Base-by-base conservation (phyloP, 2,329 filamentous ascomycete species). In the Septoria petroselini region DNA sequence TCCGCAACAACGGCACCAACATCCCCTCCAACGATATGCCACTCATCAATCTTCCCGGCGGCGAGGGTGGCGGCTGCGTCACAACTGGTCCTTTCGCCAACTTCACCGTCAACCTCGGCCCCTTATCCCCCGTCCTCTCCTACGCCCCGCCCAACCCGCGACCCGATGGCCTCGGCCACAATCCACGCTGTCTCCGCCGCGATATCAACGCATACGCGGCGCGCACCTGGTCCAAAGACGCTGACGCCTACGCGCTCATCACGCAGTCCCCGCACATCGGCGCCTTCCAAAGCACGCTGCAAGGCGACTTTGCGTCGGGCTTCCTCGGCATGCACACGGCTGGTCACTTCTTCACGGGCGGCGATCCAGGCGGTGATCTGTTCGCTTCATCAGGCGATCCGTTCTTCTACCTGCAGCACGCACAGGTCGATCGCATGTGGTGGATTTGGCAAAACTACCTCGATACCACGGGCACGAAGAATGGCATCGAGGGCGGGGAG, bases 51-150 rank as follows among this genome's bases (percentile, higher is more conserved):
- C 33, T 58, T 12, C 75, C 73, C 1, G 31, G 72, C 0, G 79
- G 76, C n/a, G 69, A 69, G 0, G 79, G 79, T 9, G 79, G 79
- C 29, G 79, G 79, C 2, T 82, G 78, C 60, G 69, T 83, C 2
- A 70, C 61, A 7, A 68, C 66, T 1, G 78, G 78, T 0, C 77
- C 77, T 0, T 79, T 80, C 64, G 41, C 65, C 35, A 58, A 65
- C 41, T 53, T 65, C 11, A 64, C 64, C 4, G 48, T 55, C 31
- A 38, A 41, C 19, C 47, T 55, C 9, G 54, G 55, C 7, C 45
- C 55, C 18, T 31, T 58, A 4, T 15, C 56, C 3, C 55, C 55
- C 7, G 27, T 45, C 8, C 41, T 58, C 31, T 50, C 40, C 30
- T 40, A 52, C 15, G 35, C 50, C 8, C 17, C 42, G 1, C 55